Percentiles rank a stretch among this genome's conserved stretches.
phyloP scores from a whole-genome alignment of 2,329 filamentous ascomycete species.

The Penicillium paneum region DNA sequence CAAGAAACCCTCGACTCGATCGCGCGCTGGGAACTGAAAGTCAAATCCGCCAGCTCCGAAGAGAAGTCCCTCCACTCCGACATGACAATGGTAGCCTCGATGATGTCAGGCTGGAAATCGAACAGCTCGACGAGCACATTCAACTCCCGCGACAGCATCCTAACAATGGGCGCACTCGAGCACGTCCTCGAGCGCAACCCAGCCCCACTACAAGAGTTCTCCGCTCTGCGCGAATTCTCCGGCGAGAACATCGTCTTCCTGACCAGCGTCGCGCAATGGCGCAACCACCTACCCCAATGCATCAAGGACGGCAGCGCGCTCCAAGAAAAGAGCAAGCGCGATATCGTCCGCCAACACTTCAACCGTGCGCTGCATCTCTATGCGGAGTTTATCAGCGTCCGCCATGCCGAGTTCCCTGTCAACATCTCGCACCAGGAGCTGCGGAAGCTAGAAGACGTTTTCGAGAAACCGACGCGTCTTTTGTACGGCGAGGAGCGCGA shows the following conservation, averaged over 20 bases:
- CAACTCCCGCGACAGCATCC: constrained; percentile 47
- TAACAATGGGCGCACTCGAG: constrained; percentile 62
- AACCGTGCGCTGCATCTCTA: constrained; percentile 61
- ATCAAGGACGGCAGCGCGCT: constrained; percentile 17
- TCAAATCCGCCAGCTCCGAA: constrained; percentile 23
- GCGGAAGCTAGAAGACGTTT: constrained; percentile 54
- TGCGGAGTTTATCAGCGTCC: constrained; percentile 57
- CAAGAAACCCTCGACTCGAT: constrained; percentile 38
- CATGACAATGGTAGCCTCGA: constrained; percentile 30
- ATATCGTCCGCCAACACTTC: constrained; percentile 52
- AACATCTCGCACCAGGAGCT: constrained; percentile 61
- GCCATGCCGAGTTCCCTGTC: constrained; percentile 63
- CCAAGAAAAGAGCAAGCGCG: constrained; percentile 24
- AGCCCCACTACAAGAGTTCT: constrained; percentile 60
- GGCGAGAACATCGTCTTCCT: constrained; percentile 70
- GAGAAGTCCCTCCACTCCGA: constrained; percentile 29
- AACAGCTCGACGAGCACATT: constrained; percentile 40
- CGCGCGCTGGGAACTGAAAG: constrained; percentile 39
- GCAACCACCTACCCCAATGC: constrained; percentile 30
- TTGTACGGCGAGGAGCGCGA: constrained; percentile 44
- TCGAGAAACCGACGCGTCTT: constrained; percentile 51
- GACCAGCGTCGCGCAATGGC: constrained; percentile 57
- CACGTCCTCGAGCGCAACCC: constrained; percentile 58
- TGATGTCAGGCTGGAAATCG: constrained; percentile 28
- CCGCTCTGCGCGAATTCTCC: constrained; percentile 64